These are phyloP conservation scores for Hypoxylon sp. DNA, from an alignment of 2,329 filamentous ascomycete genomes.

Conservation along the genomic window DNA sequence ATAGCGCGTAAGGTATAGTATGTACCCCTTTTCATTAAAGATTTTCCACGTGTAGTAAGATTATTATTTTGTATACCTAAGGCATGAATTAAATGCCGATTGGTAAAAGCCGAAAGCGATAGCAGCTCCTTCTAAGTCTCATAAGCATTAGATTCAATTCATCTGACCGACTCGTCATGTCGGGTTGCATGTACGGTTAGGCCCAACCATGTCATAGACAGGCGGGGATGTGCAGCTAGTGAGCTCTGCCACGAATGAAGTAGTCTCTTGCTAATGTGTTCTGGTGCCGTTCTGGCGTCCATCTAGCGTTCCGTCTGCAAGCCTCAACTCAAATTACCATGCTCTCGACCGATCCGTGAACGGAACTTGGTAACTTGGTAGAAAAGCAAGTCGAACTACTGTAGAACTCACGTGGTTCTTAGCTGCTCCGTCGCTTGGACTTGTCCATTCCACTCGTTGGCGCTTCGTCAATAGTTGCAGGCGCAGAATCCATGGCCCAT, in stretches of 20 bases:
- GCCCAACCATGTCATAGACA: slow-evolving; percentile 25
- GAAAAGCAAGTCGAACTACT: slow-evolving; percentile 30
- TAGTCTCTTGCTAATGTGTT: slow-evolving; percentile 28
- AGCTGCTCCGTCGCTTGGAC: slow-evolving; percentile 34
- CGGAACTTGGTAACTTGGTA: slow-evolving; percentile 7
- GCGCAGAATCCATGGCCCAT: background rate
- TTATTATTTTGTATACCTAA: slow-evolving; percentile 5
- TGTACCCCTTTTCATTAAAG: slow-evolving; percentile 23
- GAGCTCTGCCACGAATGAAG: slow-evolving; percentile 5
- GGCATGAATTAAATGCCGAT: slow-evolving; percentile 29
- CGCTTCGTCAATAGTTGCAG: slow-evolving; percentile 29
- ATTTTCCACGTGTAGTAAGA: slow-evolving; percentile 30
- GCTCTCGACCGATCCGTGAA: slow-evolving; percentile 34
- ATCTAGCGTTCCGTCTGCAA: slow-evolving; percentile 45
- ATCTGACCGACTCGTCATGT: slow-evolving; percentile 45
- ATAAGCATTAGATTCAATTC: slow-evolving; percentile 42
- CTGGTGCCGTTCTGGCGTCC: slow-evolving; percentile 46
- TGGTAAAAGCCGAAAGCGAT: slow-evolving; percentile 31
- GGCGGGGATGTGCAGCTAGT: slow-evolving; percentile 4
- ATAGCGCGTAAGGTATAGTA: slow-evolving; percentile 11
- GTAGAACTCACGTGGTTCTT: slow-evolving; percentile 41
- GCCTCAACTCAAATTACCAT: slow-evolving; percentile 41
- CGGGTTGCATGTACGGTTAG: slow-evolving; percentile 32
- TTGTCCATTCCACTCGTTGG: slow-evolving; percentile 25
- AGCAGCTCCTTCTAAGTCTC: slow-evolving; percentile 36